Base-by-base conservation (phyloP, 2,329 filamentous ascomycete species). In the Epichloe festucae region DNA sequence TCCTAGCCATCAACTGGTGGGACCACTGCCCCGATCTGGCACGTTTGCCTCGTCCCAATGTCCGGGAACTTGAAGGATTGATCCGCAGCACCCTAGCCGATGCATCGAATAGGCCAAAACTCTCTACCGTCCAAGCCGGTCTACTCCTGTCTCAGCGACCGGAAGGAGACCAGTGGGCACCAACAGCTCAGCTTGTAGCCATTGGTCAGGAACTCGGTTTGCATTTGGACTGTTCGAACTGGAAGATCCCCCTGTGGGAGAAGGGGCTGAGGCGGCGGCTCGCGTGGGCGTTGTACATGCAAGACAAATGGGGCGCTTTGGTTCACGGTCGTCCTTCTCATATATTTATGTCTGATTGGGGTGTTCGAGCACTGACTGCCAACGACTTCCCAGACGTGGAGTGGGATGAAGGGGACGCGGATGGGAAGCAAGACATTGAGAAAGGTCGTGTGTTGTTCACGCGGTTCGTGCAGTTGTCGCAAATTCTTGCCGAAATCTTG, bases 201-300 rank as follows among this genome's bases (percentile, higher is more conserved):
- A 82, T 93, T 42, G 85, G 81, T 1, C 89, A 95, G 65, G 89
- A 95, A 65, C 76, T 96, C 3, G 90, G 90, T 46, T 72, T 96
- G 40, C 89, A 96, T 65, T 80, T 95, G 41, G 89, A 95, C 67
- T 95, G 89, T 69, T 81, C 84, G 5, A 74, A 75, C 49, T 95
- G 90, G 90, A 87, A 87, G 55, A 91, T 95, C 50, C 87, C 31
- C 31, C 76, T 77, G 0, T 95, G 89, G 89, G 89, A 95, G 66
- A 85, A 86, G 59, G 86, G 88, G 0, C 67, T 95, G 53, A 78
- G 90, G 54, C 93, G 91, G 65, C 80, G 90, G 47, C 77, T 95
- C 42, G 89, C 88, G 1, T 95, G 90, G 89, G 89, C 87, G 2
- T 68, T 95, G 48, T 95, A 93, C 65, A 91, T 94, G 84, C 89